Base-by-base conservation (phyloP, 2,329 filamentous ascomycete species). In the Fusarium piperis region DNA sequence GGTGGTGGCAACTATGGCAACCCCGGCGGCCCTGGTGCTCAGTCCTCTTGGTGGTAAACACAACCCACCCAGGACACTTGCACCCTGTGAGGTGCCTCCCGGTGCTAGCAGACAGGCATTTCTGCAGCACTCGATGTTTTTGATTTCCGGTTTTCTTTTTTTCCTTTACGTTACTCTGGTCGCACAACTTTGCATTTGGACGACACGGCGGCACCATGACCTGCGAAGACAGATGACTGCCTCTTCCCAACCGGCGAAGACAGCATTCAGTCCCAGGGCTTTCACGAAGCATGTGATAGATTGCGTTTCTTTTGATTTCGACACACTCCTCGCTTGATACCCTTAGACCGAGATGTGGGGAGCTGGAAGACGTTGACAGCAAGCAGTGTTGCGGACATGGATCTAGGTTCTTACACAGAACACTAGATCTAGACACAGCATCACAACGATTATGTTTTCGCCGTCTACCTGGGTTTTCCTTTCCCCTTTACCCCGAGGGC, bases 1-100 rank as follows among this genome's bases (percentile, higher is more conserved):
- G 78, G 79, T 51, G 81, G 83, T 44, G 83, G 86, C 48, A 83
- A 86, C 60, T 88, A 89, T 68, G 82, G 89, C 81, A 93, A 93
- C 83, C 91, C 92, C 81, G 92, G 93, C 83, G 91, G 91, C 76
- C 85, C 85, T 51, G 89, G 89, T 67, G 88, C 89, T 78, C 89
- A 90, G 79, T 90, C 86, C 70, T 91, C 89, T 74, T 93, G 92
- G 92, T 94, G 87, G 88, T 89, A 88, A 85, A 82, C 63, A 56
- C 65, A 69, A 67, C 64, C 57, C 18, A 48, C 67, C 46, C 9
- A 23, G 52, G 48, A 53, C 30, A 36, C 35, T 68, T 60, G 59
- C 65, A 71, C 59, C 67, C 38, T 15, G 3, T 33, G 9, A 35
- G 46, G 60, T 77, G 75, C 66, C 64, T 70, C 68, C 67, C 35